Evolutionary conservation across 768 basidiomycete species (phyloP).

Genomic region (Exsudoporus frostii): DNA sequence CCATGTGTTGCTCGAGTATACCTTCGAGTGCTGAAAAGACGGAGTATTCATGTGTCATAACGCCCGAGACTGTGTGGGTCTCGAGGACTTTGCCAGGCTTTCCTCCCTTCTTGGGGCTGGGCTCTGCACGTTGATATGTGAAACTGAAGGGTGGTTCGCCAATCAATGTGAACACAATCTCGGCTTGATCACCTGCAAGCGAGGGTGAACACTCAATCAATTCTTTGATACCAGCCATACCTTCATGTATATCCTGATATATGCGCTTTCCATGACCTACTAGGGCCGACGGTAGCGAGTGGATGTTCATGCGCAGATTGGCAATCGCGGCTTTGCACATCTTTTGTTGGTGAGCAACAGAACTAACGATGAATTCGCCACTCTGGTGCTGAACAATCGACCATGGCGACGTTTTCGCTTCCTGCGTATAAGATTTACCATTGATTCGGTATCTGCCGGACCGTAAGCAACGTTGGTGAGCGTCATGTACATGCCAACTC

Average conservation of each 20-base stretch:
- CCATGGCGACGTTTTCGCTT: constrained; percentile 78
- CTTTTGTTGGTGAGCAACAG: constrained; percentile 90
- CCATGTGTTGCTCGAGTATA: constrained; percentile 27
- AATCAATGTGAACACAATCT: constrained; percentile 84
- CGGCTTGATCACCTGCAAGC: constrained; percentile 78
- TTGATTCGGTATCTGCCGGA: constrained; percentile 72
- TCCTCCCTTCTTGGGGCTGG: constrained; percentile 61
- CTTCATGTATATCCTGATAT: constrained; percentile 88
- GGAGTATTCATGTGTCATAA: constrained; percentile 74
- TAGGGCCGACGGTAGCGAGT: constrained; percentile 82
- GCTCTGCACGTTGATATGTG: constrained; percentile 85
- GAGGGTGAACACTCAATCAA: not conserved
- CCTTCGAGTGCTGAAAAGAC: constrained; percentile 93
- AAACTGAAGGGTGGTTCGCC: constrained; percentile 97
- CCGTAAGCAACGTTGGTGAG: constrained; percentile 1
- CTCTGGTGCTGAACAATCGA: constrained; percentile 77
- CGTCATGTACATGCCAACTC: constrained; percentile 18
- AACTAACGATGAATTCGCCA: constrained; percentile 82
- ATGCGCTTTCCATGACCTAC: constrained; percentile 82
- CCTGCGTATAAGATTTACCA: constrained; percentile 67
- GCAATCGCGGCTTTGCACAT: constrained; percentile 82
- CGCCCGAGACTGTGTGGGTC: constrained; percentile 84
- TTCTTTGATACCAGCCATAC: constrained; percentile 31
- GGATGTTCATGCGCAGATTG: constrained; percentile 71
- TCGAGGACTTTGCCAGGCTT: constrained; percentile 79